These are phyloP conservation scores for Rhodotorula kratochvilovae DNA, from an alignment of 768 basidiomycete species.

Conservation along the genomic window DNA sequence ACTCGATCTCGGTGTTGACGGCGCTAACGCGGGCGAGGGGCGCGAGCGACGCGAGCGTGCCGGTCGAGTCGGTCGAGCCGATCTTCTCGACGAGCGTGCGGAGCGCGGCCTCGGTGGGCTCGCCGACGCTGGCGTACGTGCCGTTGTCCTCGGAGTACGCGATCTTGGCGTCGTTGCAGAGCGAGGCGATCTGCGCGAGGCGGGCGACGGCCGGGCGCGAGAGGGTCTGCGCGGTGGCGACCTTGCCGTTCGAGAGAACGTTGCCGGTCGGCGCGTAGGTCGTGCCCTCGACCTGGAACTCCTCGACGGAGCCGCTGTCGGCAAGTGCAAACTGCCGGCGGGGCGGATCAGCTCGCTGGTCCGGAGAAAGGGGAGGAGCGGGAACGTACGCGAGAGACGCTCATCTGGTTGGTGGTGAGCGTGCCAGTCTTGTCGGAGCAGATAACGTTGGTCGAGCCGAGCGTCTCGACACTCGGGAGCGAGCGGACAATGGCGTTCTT, in stretches of 20 bases:
- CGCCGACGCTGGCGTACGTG: slow-evolving; percentile 76
- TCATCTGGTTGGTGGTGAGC: slow-evolving; percentile 66
- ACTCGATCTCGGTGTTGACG: slow-evolving; percentile 77
- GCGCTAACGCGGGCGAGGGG: slow-evolving; percentile 67
- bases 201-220: slow-evolving; percentile 44
- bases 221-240: slow-evolving; percentile 46
- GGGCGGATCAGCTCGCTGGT: neutral
- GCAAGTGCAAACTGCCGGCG: slow-evolving; percentile 66
- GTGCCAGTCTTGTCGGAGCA: slow-evolving; percentile 96
- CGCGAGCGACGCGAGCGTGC: slow-evolving; percentile 59
- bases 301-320: slow-evolving; percentile 56
- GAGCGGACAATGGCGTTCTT: slow-evolving; percentile 97
- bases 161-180: slow-evolving; percentile 92
- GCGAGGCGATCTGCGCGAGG: slow-evolving; percentile 81
- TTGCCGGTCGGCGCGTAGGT: slow-evolving; percentile 83
- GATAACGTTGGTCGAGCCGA: slow-evolving; percentile 97
- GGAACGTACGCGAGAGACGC: slow-evolving; percentile 59
- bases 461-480: slow-evolving; percentile 91
- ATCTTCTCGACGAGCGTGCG: slow-evolving; percentile 94
- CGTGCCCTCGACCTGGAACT: slow-evolving; percentile 82
- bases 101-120: slow-evolving; percentile 95
- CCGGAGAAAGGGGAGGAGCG: neutral
- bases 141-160: slow-evolving; percentile 78
- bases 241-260: slow-evolving; percentile 61
- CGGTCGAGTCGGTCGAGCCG: slow-evolving; percentile 56